Evolutionary conservation across 371 early-diverging fungal genomes (phyloP), one percentile per base, ranked within the genome.

Genomic region (Mortierella sp.): DNA sequence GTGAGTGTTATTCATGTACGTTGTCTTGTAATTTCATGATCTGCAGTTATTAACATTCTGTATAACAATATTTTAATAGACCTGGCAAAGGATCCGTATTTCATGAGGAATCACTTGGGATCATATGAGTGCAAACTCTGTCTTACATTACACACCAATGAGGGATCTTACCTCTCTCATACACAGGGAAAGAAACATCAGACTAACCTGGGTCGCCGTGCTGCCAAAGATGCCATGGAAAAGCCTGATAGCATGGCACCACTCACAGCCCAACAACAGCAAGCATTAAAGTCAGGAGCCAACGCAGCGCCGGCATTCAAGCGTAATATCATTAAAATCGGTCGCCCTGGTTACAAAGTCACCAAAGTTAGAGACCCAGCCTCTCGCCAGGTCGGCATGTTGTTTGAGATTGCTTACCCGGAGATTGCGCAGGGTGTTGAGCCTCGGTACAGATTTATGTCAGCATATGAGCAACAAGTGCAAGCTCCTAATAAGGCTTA

Each of bases 161-260:
- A 99, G 84, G 99, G 98, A 0, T 94, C 95, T 9, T 99, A 99
- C 85, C 87, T 99, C 39, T 96, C 97, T 5, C 99, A 99, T 74
- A 99, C 99, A 5, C 99, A 99, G 85, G 99, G 98, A 61, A 98
- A 98, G 79, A 99, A 99, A 88, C 99, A 99, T 90, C 97, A 97
- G 72, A 94, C 95, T 51, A 99, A 99, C 74, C 79, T 99, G 64
- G 97, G 95, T 9, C 90, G 98, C 16, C 91, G 99, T 40, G 96
- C 97, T 1, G 97, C 97, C 37, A 91, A 91, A 52, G 99, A 99
- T 60, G 96, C 96, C 11, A 87, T 88, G 69, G 97, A 96, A 70
- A 78, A 77, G 51, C 87, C 87, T 45, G 84, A 87, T 12, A 78
- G 86, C 49, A 90, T 91, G 60, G 87, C 89, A 11, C 85, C 87